Conservation (phyloP, 2,329 filamentous ascomycete genomes). For the Pezicula neosporulosa region DNA sequence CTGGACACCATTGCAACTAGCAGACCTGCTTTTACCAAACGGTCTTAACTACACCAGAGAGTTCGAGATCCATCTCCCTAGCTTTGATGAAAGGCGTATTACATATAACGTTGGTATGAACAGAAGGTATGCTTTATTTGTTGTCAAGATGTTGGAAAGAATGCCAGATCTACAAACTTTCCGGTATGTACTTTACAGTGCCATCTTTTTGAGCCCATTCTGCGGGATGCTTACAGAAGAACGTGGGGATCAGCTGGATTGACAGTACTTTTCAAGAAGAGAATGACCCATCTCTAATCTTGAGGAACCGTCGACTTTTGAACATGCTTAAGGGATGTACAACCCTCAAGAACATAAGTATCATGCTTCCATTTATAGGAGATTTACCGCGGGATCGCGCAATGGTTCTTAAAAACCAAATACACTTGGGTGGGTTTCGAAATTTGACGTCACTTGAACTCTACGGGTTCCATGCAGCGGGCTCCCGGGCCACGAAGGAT, state of each 20-base stretch:
- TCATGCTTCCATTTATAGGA: background rate
- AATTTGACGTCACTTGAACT: conserved; percentile 8
- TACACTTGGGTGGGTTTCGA: conserved; percentile 4
- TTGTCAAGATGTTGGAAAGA: conserved; percentile 4
- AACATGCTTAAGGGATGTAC: background rate
- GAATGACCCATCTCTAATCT: conserved; percentile 2
- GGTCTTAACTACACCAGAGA: conserved; percentile 4
- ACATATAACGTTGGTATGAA: conserved; percentile 3
- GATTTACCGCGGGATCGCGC: background rate
- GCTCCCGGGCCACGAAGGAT: background rate
- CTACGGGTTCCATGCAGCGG: conserved; percentile 2
- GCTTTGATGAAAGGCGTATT: background rate
- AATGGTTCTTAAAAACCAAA: background rate
- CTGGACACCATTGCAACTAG: background rate
- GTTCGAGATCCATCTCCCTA: conserved; percentile 2
- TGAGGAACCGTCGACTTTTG: conserved; percentile 4
- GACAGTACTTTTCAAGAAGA: background rate
- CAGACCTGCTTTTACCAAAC: background rate
- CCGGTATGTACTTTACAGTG: background rate
- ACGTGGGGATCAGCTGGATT: background rate
- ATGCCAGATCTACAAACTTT: conserved; percentile 11
- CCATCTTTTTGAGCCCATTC: background rate
- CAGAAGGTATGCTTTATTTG: background rate
- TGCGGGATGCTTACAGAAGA: too few species aligned
- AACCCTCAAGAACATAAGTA: background rate